Percentiles rank a stretch among this genome's conserved stretches.
Conservation (phyloP, 129 eudicot species). For the Artemisia argyi region DNA sequence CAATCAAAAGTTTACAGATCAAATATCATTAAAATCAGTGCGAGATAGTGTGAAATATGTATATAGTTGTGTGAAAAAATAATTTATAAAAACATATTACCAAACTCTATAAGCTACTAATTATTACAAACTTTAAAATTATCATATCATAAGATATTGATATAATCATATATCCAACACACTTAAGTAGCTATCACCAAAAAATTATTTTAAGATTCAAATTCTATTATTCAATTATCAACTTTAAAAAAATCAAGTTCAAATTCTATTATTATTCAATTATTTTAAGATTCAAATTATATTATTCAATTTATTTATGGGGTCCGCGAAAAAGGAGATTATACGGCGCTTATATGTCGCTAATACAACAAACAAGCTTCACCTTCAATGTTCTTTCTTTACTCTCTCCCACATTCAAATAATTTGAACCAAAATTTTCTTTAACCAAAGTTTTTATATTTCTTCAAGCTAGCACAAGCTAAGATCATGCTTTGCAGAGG, state of each 20-base stretch:
- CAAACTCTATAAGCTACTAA: no score
- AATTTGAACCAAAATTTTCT: not conserved
- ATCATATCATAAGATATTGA: no score
- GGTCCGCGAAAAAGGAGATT: slow-evolving; percentile 27
- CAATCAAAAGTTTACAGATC: no score
- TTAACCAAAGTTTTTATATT: no score
- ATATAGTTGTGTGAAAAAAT: no score
- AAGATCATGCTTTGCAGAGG: slow-evolving; percentile 35
- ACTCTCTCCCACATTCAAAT: slow-evolving; percentile 25
- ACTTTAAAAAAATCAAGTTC: not conserved
- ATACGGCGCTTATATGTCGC: slow-evolving; percentile 41
- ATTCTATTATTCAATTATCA: not conserved
- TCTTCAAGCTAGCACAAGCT: not conserved
- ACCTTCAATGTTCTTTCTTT: slow-evolving; percentile 7
- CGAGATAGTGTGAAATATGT: no score
- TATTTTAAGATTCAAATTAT: not conserved
- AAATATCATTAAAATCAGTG: no score
- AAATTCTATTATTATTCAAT: not conserved
- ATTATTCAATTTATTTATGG: not conserved
- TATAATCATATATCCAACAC: no score
- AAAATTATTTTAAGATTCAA: not conserved
- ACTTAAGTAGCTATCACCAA: no score
- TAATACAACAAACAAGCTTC: slow-evolving; percentile 32
- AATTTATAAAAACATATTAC: no score
- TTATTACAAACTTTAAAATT: no score